Base-by-base conservation (phyloP, 2,329 filamentous ascomycete genomes). In the Zalaria obscura region DNA sequence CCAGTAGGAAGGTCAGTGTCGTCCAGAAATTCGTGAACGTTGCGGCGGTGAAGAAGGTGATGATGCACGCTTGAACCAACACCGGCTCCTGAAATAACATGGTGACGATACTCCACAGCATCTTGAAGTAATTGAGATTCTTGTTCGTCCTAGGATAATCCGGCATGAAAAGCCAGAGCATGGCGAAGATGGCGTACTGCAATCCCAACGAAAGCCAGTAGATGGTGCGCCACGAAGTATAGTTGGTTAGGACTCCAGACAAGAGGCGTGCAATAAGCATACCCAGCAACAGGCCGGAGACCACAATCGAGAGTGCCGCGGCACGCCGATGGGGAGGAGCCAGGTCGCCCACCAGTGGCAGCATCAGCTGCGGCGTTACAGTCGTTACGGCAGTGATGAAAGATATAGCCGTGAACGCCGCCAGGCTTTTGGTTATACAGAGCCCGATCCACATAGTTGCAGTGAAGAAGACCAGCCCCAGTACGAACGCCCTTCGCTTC, bases 291-390 rank as follows among this genome's bases (percentile, higher is more conserved):
- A 89, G 65, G 1, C 83, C 84, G 0, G 80, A 84, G 2, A 83
- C 78, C 5, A 88, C 79, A 44, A 89, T 76, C 4, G 80, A 79
- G 4, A 89, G 67, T 8, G 80, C 76, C 26, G 76, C 73, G 1
- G 82, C 81, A 8, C 81, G 75, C 27, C 78, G 73, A 35, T 78
- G 64, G 0, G 75, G 67, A 0, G 83, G 82, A 0, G 84, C 83
- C 11, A 89, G 76, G 52, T 89, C 83, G 2, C 83, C 81, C 0
- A 88, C 82, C 0, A 91, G 66, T 0, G 84, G 84, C 10, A 91
- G 76, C 81, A 91, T 85, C 41, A 72, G 56, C 48, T 72, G 68
- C 0, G 83, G 84, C 3, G 84, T 89, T 2, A 89, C 83, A 0
- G 83, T 91, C 2, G 80, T 80, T n/a, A 82, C 62, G n/a, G 79